phyloP scores from a whole-genome alignment of 2,329 filamentous ascomycete species.

The Alternaria brassicae region DNA sequence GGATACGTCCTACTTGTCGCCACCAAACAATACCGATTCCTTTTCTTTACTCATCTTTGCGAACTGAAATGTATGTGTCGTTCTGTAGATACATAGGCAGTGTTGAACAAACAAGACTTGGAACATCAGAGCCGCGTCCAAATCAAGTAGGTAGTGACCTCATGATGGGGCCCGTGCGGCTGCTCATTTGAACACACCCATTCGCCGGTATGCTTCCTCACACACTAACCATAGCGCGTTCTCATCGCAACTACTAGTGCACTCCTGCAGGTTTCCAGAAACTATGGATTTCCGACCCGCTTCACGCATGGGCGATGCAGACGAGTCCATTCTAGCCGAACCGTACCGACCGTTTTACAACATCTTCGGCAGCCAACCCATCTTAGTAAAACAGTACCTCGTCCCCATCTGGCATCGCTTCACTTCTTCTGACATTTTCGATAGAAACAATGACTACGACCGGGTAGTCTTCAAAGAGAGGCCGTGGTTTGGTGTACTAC shows the following conservation, averaged over 20 bases:
- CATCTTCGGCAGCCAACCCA: conserved; percentile 57
- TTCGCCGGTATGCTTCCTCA: not conserved
- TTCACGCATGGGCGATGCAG: conserved; percentile 35
- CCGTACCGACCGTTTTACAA: conserved; percentile 62
- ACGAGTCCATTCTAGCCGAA: conserved; percentile 42
- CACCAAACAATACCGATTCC: conserved; percentile 40
- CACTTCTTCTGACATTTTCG: not conserved
- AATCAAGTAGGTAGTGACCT: conserved; percentile 19
- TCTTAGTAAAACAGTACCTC: conserved; percentile 53
- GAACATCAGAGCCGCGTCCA: not conserved
- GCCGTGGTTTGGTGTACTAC: conserved; percentile 70
- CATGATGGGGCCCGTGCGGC: conserved; percentile 11
- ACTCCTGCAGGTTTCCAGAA: not conserved
- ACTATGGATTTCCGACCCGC: conserved; percentile 45
- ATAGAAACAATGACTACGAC: conserved; percentile 52
- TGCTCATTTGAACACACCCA: not conserved
- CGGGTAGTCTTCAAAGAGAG: conserved; percentile 63
- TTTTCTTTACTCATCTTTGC: conserved; percentile 28
- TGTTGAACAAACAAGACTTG: not conserved
- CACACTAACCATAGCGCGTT: not conserved
- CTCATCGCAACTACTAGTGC: not conserved
- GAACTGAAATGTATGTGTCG: not conserved
- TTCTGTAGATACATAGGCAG: conserved; percentile 5
- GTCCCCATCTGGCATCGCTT: not conserved
- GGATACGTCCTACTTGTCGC: conserved; percentile 30